Evolutionary conservation across 1,284 basidiomycete genomes (phyloP).

Genomic region (Veloboletus limbatus): DNA sequence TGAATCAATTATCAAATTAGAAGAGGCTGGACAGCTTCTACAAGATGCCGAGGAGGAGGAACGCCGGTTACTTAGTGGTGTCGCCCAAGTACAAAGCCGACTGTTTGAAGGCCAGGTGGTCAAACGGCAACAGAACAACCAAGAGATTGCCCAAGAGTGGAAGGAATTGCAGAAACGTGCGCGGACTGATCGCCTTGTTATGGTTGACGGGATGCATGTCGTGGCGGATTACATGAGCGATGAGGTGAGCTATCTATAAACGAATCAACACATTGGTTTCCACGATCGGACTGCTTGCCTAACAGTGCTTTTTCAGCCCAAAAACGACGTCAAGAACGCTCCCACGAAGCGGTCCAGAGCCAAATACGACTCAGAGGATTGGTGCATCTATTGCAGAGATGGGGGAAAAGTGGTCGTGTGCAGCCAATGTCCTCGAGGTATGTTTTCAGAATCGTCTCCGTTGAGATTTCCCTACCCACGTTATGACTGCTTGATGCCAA

Average conservation of each 20-base stretch:
- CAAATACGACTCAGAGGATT: slow-evolving; percentile 50
- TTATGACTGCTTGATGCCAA: not conserved
- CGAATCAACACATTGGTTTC: not conserved
- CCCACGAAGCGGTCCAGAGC: slow-evolving; percentile 32
- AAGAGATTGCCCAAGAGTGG: slow-evolving; percentile 47
- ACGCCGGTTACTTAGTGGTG: slow-evolving; percentile 46
- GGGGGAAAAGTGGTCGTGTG: slow-evolving; percentile 55
- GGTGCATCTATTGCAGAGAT: slow-evolving; percentile 56
- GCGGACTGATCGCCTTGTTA: slow-evolving; percentile 39
- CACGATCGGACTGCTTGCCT: not conserved
- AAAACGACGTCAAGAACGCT: not conserved
- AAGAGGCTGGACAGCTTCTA: slow-evolving; percentile 35
- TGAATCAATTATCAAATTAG: slow-evolving; percentile 15
- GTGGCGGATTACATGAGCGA: slow-evolving; percentile 35
- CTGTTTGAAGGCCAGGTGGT: slow-evolving; percentile 57
- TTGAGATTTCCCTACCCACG: slow-evolving; percentile 4
- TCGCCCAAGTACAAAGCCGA: slow-evolving; percentile 55
- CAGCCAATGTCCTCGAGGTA: slow-evolving; percentile 51
- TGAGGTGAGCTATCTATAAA: no score
- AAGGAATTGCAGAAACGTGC: slow-evolving; percentile 43
- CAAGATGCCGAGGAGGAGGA: slow-evolving; percentile 55
- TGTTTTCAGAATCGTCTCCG: slow-evolving; percentile 3
- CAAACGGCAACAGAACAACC: slow-evolving; percentile 36
- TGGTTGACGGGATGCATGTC: slow-evolving; percentile 46
- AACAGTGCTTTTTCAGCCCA: slow-evolving; percentile 18